Percentiles rank a stretch among this genome's conserved stretches.
Conservation (phyloP, 306 rosid species). For the Boehmeria nivea region DNA sequence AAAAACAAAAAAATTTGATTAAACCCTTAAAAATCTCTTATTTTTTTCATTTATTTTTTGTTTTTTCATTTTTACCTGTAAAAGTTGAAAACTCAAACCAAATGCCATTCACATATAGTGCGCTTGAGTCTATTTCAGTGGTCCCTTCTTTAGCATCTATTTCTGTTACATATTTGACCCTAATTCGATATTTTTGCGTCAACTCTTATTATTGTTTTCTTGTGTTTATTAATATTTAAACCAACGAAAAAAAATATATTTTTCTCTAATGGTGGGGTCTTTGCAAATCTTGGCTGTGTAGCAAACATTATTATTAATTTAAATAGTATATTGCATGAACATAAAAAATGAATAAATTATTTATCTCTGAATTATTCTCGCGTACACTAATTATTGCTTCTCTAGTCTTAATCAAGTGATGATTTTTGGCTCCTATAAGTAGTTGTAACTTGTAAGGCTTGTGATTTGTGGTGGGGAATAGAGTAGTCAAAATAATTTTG, state of each 20-base stretch:
- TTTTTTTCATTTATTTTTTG: neutral
- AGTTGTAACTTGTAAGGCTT: neutral
- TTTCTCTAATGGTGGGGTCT: constrained; percentile 26
- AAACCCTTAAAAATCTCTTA: no score
- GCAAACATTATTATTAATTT: no score
- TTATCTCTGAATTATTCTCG: no score
- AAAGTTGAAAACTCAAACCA: constrained; percentile 13
- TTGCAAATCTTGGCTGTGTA: constrained; percentile 29
- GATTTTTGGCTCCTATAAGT: constrained; percentile 1
- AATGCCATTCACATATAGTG: constrained; percentile 41
- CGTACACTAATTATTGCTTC: neutral
- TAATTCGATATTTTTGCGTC: constrained; percentile 24
- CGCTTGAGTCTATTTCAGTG: constrained; percentile 22
- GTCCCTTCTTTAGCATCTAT: no score
- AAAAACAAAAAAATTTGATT: no score
- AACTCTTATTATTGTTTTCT: constrained; percentile 21
- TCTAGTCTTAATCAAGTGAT: constrained; percentile 29
- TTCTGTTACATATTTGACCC: no score
- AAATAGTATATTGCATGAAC: neutral
- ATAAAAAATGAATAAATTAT: neutral
- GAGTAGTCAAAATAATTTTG: constrained; percentile 4
- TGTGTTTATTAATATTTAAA: no score
- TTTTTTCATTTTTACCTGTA: neutral
- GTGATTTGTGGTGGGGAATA: constrained; percentile 8
- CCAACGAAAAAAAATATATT: neutral